Base-by-base conservation (phyloP, 108 stramenopile species). In the Cyclotella sp. region DNA sequence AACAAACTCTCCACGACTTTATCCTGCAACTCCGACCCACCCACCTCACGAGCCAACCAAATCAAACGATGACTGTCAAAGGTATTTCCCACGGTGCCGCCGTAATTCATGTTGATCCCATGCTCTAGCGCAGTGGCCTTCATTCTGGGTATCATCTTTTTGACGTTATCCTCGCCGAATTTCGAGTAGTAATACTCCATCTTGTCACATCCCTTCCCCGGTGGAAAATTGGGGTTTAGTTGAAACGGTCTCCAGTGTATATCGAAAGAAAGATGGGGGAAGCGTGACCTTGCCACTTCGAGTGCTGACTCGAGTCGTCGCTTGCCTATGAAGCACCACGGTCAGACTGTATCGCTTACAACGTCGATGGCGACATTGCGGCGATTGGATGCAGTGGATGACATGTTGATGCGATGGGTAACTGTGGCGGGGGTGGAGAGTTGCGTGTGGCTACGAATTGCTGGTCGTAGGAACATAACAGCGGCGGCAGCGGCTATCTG, bases 321-420 rank as follows among this genome's bases (percentile, higher is more conserved):
- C 67, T 83, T 83, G 26, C 82, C 82, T 12, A 83, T 79, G 60
- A 53, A 82, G 28, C 78, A 83, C 82, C 82, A 83, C 0, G 82
- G 82, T 83, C 82, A 83, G 58, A 83, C 53, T 28, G 82, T 83
- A 55, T 83, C 82, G 18, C 78, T 75, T 27, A 83, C 78, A 12
- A 83, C 67, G 58, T 83, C 82, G 46, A 83, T 83, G 46, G 73
- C 51, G 14, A 83, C 55, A 39, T 58, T 45, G 52, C 78, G 78
- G 43, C n/a, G 72, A 46, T 43, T 58, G n/a, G 71, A 58, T 16
- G 60, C 14, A 1, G 60, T 15, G 39, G 60, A 41, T 18, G 60
- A 62, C 60, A 62, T 62, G 21, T 34, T 34, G 4, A 12, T 55
- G 55, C 22, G 55, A 8, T 24, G 55, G 55, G 24, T 55, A 12